phyloP scores from a whole-genome alignment of 2,329 filamentous ascomycete species.

The Zymoseptoria tritici region DNA sequence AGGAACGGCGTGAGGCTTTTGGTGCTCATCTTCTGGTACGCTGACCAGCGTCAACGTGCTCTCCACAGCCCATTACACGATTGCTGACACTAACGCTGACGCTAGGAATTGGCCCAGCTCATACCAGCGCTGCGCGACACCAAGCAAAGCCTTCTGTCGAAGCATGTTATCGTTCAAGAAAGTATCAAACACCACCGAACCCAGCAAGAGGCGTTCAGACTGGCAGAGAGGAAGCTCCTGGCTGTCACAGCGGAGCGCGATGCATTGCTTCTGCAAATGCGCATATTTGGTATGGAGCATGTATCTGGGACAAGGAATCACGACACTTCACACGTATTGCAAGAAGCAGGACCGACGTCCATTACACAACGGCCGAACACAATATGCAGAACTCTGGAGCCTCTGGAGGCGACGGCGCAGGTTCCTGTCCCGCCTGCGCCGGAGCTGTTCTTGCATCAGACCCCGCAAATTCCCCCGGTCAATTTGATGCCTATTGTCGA shows the following conservation, averaged over 20 bases:
- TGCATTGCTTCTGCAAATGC: not conserved
- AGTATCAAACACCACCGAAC: slow-evolving; percentile 8
- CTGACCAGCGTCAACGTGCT: not conserved
- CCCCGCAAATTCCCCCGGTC: not conserved
- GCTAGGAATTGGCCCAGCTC: slow-evolving; percentile 7
- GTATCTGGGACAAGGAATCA: not conserved
- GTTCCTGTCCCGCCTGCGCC: not conserved
- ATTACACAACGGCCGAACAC: not conserved
- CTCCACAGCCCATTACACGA: not conserved
- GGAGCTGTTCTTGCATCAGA: not conserved
- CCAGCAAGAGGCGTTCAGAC: not conserved
- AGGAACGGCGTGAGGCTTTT: slow-evolving; percentile 11
- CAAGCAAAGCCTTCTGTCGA: slow-evolving; percentile 12
- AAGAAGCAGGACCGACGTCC: not conserved
- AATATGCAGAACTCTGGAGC: not conserved
- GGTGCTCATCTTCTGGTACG: slow-evolving; percentile 9
- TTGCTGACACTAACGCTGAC: not conserved
- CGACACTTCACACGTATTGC: not conserved
- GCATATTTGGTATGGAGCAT: not conserved
- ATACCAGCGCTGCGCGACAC: slow-evolving; percentile 8
- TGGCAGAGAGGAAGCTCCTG: not conserved
- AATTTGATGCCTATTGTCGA: not conserved
- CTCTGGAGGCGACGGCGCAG: not conserved
- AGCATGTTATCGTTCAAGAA: slow-evolving; percentile 12
- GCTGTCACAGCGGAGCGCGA: slow-evolving; percentile 3